Conservation (phyloP, 306 rosid genomes). For the Cucumis hystrix region DNA sequence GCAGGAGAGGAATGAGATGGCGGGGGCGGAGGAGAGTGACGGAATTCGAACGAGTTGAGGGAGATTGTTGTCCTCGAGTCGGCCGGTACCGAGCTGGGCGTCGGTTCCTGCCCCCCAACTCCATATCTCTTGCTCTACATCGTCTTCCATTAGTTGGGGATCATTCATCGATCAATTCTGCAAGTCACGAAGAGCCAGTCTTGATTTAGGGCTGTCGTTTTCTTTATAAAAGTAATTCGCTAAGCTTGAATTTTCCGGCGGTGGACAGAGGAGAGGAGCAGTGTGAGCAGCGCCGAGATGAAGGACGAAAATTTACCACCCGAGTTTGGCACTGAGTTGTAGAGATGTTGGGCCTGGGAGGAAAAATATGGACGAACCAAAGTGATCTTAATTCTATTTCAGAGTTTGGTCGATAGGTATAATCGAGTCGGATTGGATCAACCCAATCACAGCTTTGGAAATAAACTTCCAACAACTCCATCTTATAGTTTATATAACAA, state of each 20-base stretch:
- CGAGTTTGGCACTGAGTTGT: background rate
- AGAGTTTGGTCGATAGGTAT: no score
- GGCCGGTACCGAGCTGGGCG: constrained; percentile 57
- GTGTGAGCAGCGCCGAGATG: background rate
- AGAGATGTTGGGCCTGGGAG: no score
- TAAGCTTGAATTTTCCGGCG: background rate
- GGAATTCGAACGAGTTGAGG: constrained; percentile 55
- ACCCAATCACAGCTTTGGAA: no score
- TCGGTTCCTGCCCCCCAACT: constrained; percentile 99
- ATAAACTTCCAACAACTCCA: no score
- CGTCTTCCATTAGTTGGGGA: background rate
- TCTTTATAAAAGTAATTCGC: background rate
- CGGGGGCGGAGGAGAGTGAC: constrained; percentile 16
- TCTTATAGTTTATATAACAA: no score
- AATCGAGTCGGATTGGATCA: no score
- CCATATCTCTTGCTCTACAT: constrained; percentile 35
- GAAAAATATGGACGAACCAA: no score
- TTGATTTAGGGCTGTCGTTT: background rate
- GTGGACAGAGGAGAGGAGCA: background rate
- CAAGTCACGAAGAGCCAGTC: background rate
- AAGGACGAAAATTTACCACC: background rate
- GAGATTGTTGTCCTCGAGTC: constrained; percentile 38
- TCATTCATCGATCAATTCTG: background rate
- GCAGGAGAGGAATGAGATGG: constrained; percentile 53
- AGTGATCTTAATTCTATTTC: no score